Evolutionary conservation across 768 basidiomycete species (phyloP).

Genomic region (Lentinus brumalis): DNA sequence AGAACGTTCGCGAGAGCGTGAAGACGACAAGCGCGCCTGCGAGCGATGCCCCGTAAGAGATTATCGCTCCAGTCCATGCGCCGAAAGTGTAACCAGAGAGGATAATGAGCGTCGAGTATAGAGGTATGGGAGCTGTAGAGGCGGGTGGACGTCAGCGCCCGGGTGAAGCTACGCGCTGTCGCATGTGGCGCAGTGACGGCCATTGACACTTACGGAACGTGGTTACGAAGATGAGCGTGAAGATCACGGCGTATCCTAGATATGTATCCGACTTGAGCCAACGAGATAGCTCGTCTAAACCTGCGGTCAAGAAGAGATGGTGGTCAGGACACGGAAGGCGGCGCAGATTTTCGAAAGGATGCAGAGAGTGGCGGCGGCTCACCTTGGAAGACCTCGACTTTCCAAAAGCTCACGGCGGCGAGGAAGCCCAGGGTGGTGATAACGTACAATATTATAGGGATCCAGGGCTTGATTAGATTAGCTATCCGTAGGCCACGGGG

Average conservation of each 20-base stretch:
- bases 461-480: constrained; percentile 69
- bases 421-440: constrained; percentile 78
- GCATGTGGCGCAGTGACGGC: constrained; percentile 5
- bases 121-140: constrained; percentile 75
- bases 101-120: constrained; percentile 92
- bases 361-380: constrained; percentile 35
- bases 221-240: constrained; percentile 80
- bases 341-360: background rate
- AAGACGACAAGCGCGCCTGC: constrained; percentile 85
- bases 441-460: constrained; percentile 76
- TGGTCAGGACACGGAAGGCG: constrained; percentile 11
- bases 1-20: constrained; percentile 69
- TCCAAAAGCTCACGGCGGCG: constrained; percentile 82
- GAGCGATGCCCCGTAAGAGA: constrained; percentile 87
- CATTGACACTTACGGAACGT: constrained; percentile 70
- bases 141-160: constrained; percentile 9
- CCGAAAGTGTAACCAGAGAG: constrained; percentile 92
- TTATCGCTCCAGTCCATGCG: constrained; percentile 77
- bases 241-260: constrained; percentile 78
- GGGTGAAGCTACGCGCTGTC: constrained; percentile 18
- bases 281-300: constrained; percentile 77
- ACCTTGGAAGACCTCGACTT: constrained; percentile 81
- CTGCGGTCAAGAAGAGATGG: constrained; percentile 38
- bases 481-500: constrained; percentile 50
- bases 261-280: constrained; percentile 74